A percentile compares a stretch with the other conserved stretches of the same genome.
Conservation (phyloP, 352 stramenopile species). For the Globisporangium heterothallicum region DNA sequence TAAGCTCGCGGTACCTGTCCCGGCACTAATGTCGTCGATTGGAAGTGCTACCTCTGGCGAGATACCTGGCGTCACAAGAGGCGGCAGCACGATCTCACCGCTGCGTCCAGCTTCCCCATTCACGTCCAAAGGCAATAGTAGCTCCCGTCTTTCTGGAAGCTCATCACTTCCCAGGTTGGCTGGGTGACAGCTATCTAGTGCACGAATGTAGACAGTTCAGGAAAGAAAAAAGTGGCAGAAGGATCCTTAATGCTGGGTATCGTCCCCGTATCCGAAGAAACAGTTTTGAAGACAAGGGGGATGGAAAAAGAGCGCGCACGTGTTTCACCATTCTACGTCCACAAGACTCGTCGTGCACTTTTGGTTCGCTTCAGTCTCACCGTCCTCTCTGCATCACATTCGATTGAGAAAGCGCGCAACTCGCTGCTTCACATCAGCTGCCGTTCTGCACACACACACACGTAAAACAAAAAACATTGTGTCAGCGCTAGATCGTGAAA, state of each 20-base stretch:
- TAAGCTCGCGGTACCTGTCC: neutral
- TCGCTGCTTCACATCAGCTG: slow-evolving; percentile 9
- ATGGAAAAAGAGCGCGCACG: no score
- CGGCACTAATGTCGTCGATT: neutral
- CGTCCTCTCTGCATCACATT: slow-evolving; percentile 7
- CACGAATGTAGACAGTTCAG: neutral
- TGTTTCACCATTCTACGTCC: neutral
- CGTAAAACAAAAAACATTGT: neutral
- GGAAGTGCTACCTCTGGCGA: neutral
- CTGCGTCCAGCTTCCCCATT: neutral
- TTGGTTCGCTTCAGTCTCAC: no score
- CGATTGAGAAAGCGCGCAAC: slow-evolving; percentile 12
- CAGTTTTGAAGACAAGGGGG: slow-evolving; percentile 10
- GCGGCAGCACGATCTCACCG: neutral
- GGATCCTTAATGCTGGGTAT: no score
- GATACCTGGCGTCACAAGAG: neutral
- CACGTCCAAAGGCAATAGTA: neutral
- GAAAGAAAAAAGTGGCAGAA: neutral
- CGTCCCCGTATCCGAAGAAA: no score
- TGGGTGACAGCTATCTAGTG: neutral
- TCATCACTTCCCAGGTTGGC: slow-evolving; percentile 11
- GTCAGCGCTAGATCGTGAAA: neutral
- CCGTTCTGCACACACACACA: slow-evolving; percentile 1
- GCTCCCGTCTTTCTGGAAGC: slow-evolving; percentile 4
- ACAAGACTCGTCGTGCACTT: neutral